Evolutionary conservation across 2,329 filamentous ascomycete species (phyloP).

Genomic region (Pseudonectria foliicola): DNA sequence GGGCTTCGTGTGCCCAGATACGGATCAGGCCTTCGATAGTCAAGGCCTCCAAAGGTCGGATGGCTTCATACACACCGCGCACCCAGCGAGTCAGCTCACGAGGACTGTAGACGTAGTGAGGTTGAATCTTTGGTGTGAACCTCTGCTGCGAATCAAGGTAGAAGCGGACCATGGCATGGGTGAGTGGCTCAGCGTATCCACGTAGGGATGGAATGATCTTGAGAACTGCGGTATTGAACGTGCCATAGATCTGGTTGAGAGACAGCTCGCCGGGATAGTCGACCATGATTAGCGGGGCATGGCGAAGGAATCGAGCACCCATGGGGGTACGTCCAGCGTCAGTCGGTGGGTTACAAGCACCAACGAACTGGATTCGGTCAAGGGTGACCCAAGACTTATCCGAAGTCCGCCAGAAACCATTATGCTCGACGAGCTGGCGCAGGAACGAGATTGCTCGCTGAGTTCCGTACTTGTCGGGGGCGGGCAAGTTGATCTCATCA

Average conservation of each 20-base stretch:
- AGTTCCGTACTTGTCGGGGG: slow-evolving; percentile 94
- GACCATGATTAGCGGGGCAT: slow-evolving; percentile 98
- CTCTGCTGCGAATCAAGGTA: slow-evolving; percentile 90
- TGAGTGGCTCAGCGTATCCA: slow-evolving; percentile 89
- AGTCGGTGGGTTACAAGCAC: slow-evolving; percentile 95
- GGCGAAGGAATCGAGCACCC: slow-evolving; percentile 86
- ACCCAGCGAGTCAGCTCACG: slow-evolving; percentile 98
- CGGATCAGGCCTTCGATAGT: slow-evolving; percentile 86
- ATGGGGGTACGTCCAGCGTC: slow-evolving; percentile 94
- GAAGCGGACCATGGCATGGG: slow-evolving; percentile 94
- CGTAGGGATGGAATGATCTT: slow-evolving; percentile 95
- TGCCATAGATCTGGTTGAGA: slow-evolving; percentile 94
- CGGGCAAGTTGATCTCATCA: slow-evolving; percentile 97
- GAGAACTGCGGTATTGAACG: slow-evolving; percentile 91
- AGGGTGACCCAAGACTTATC: slow-evolving; percentile 98
- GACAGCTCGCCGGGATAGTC: slow-evolving; percentile 96
- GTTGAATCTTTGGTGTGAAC: slow-evolving; percentile 95
- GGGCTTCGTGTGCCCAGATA: slow-evolving; percentile 96
- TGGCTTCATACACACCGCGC: slow-evolving; percentile 93
- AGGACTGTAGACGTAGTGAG: slow-evolving; percentile 98
- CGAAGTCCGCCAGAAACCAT: slow-evolving; percentile 96
- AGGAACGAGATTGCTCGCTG: slow-evolving; percentile 97
- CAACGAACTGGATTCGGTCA: slow-evolving; percentile 97
- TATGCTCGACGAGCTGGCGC: slow-evolving; percentile 94
- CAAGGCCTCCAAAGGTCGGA: slow-evolving; percentile 81